Conservation (phyloP, 495 filamentous ascomycete species). For the Penicillium verhagenii region DNA sequence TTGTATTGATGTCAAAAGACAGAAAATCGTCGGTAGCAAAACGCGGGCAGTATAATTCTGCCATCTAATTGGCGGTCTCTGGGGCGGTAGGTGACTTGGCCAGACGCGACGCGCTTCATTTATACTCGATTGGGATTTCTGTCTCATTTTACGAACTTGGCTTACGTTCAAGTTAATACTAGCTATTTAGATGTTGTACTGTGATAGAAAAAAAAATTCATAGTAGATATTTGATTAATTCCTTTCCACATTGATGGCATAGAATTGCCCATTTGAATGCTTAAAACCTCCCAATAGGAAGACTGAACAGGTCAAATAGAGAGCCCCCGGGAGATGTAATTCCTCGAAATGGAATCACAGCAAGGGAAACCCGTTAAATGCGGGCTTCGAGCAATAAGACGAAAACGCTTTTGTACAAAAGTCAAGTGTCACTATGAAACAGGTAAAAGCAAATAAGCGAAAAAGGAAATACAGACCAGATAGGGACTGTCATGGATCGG, state of each 20-base stretch:
- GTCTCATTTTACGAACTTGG: no score
- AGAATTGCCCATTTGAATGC: slow-evolving; percentile 32
- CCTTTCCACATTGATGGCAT: slow-evolving; percentile 26
- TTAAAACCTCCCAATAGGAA: slow-evolving; percentile 16
- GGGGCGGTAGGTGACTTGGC: slow-evolving; percentile 10
- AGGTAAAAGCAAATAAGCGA: slow-evolving; percentile 13
- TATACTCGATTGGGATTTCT: slow-evolving; percentile 18
- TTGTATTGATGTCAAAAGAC: no score
- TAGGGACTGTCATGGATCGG: slow-evolving; percentile 10
- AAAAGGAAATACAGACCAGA: slow-evolving; percentile 5
- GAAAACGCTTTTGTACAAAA: slow-evolving; percentile 44
- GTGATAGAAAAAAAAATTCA: neutral
- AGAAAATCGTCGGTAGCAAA: slow-evolving; percentile 19
- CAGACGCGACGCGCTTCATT: slow-evolving; percentile 30
- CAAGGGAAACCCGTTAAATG: slow-evolving; percentile 19
- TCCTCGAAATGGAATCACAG: slow-evolving; percentile 9
- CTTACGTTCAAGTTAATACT: no score
- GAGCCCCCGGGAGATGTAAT: slow-evolving; percentile 2
- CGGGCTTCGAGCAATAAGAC: neutral
- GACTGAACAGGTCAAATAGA: slow-evolving; percentile 11
- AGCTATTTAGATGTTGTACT: neutral
- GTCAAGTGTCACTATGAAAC: slow-evolving; percentile 21
- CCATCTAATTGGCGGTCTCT: slow-evolving; percentile 5
- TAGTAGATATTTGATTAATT: slow-evolving; percentile 19
- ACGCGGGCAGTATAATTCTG: slow-evolving; percentile 14